Evolutionary conservation across 306 rosid species (phyloP), one percentile per base, ranked within the genome.

Genomic region (Quercus wislizeni): DNA sequence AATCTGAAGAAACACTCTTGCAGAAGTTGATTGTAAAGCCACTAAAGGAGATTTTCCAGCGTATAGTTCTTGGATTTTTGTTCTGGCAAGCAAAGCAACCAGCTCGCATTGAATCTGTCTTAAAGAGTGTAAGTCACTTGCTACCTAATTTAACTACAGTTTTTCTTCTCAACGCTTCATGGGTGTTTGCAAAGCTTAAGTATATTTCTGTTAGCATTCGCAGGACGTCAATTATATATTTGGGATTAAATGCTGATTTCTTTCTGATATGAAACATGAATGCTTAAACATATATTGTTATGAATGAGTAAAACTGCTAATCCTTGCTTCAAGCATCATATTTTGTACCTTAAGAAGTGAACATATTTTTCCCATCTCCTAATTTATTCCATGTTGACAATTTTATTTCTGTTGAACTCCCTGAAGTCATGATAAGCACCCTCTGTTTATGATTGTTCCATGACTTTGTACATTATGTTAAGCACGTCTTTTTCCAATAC

Each of bases 21-120:
- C 92, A 87, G 83, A 95, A 89, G 88, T 76, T 82, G 74, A 17
- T 93, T 46, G 31, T 87, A 56, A 95, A 91, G 82, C 97, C 98
- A 20, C 55, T 95, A 84, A 89, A 91, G 91, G 96, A 93, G 77
- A 74, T 84, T 76, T 91, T 95, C 76, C 99, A 91, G 87, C 90
- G 97, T 38, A 63, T 91, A 28, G 90, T 89, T 81, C 97, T 93
- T 76, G 97, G 98, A 55, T 77, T 95, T 83, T 78, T 93, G 78
- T 93, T 95, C 90, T 93, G 99, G 98, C 99, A 93, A 84, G 81
- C 97, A 55, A 95, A 91, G 88, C 98, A 91, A 80, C 99, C 97
- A 1, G 86, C 97, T 76, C 91, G 94, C 33, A 74, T 93, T 75
- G 74, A 70, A 77, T 95, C 96, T 12, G 90, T 95, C 79, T 85